Evolutionary conservation across 1,284 basidiomycete genomes (phyloP).

Genomic region (Cryptococcus sp.): DNA sequence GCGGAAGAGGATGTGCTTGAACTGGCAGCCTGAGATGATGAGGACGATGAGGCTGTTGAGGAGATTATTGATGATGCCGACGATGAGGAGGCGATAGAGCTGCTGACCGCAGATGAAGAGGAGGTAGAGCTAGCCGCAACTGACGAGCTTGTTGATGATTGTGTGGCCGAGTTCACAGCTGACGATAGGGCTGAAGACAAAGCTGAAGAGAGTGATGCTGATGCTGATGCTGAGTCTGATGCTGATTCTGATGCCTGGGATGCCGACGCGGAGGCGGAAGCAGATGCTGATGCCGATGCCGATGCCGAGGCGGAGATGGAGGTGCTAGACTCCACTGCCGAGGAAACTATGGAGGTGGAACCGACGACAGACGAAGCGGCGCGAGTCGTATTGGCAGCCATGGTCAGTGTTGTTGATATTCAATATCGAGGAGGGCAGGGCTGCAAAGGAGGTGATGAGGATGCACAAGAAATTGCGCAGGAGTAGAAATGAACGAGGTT

Average conservation of each 20-base stretch:
- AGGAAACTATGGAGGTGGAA: slow-evolving; percentile 10
- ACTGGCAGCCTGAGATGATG: slow-evolving; percentile 2
- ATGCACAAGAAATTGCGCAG: too few species aligned
- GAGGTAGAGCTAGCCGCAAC: slow-evolving; percentile 3
- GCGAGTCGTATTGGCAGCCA: slow-evolving; percentile 1
- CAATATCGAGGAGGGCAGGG: too few species aligned
- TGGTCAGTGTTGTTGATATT: neutral
- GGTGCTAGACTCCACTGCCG: slow-evolving; percentile 10
- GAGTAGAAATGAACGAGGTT: too few species aligned
- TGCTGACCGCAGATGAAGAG: slow-evolving; percentile 1
- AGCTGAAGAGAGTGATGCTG: slow-evolving; percentile 3
- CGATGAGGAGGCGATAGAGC: slow-evolving; percentile 6
- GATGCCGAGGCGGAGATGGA: slow-evolving; percentile 12
- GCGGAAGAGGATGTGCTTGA: neutral
- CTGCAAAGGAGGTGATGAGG: too few species aligned
- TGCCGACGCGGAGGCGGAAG: neutral
- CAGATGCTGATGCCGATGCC: slow-evolving; percentile 9
- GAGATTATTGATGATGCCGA: slow-evolving; percentile 5
- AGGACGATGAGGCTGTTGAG: neutral
- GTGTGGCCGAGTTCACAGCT: neutral
- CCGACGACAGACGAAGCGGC: neutral
- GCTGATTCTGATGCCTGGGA: slow-evolving; percentile 7
- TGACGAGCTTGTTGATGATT: slow-evolving; percentile 3
- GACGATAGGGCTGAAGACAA: slow-evolving; percentile 4
- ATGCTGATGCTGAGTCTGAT: slow-evolving; percentile 3